Base-by-base conservation (phyloP, 768 basidiomycete genomes). In the Boletus rex-veris region DNA sequence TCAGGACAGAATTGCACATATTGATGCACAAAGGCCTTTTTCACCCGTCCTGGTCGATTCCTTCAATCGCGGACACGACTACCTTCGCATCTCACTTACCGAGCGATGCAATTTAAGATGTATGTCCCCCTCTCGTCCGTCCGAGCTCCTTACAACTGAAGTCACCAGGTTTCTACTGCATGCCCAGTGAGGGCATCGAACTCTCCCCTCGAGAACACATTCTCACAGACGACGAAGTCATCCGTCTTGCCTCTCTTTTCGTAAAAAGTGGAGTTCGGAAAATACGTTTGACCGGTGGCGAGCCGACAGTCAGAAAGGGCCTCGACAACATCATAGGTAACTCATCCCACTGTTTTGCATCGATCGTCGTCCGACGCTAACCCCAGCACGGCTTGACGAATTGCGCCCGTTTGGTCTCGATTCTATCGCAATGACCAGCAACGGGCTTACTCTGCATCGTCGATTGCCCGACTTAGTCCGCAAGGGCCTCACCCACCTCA, bases 61-160 rank as follows among this genome's bases (percentile, higher is more conserved):
- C 4, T 90, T 84, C 65, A 67, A 74, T 30, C 77, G 90, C 19
- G 76, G 74, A 51, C 92, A 94, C 67, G 84, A 90, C 66, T 95
- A 95, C 68, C 78, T 95, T n/a, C 83, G 92, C 31, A 92, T 94
- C 48, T 90, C 88, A 2, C 73, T 94, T 35, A 93, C 92, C 0
- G 92, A 94, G 68, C 77, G 82, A 55, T 95, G 92, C 71, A 95
- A 94, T 73, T 74, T 95, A 52, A 80, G 92, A 71, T 94, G 92
- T 88, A 57, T 37, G 74, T 66, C 35, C 38, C 10, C 51, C 35
- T 63, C 40, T 21, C 6, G 21, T 42, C 40, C 1, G 10, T 14
- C 42, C 36, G 40, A 26, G 35, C 40, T 6, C 18, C n/a, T 43
- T 18, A 41, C 4, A 35, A 35, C 42, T 56, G 45, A 40, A 4